Evolutionary conservation across 1,284 basidiomycete genomes (phyloP).

Genomic region (Cutaneotrichosporon sp.): DNA sequence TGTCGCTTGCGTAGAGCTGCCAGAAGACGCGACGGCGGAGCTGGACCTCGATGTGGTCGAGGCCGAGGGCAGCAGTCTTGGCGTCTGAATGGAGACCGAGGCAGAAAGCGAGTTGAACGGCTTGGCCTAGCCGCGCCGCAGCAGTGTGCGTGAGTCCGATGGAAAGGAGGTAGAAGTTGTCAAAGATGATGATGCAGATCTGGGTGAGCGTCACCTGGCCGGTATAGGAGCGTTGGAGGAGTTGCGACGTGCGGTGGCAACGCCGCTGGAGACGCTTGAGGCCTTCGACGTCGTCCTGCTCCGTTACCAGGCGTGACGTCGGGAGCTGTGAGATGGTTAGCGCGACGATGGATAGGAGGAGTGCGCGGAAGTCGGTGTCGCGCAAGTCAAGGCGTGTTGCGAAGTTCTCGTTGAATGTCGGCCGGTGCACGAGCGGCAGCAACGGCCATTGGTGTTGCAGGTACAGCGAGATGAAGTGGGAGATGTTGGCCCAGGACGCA

Average conservation of each 20-base stretch:
- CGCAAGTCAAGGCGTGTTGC: conserved; percentile 46
- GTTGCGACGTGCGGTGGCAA: conserved; percentile 48
- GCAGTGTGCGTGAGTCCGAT: conserved; percentile 49
- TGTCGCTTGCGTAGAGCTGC: conserved; percentile 75
- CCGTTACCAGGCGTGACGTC: conserved; percentile 44
- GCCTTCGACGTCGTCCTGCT: conserved; percentile 48
- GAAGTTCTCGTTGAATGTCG: conserved; percentile 49
- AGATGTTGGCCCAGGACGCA: conserved; percentile 49
- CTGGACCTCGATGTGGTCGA: conserved; percentile 49
- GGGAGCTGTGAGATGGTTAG: conserved; percentile 53
- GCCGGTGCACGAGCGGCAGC: conserved; percentile 51
- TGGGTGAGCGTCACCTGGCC: conserved; percentile 48
- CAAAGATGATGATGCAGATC: conserved; percentile 51
- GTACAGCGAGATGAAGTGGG: conserved; percentile 51
- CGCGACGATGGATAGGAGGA: conserved; percentile 50
- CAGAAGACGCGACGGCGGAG: conserved; percentile 58
- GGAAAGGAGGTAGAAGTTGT: conserved; percentile 51
- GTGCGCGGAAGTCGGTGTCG: conserved; percentile 50
- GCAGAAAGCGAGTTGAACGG: conserved; percentile 48
- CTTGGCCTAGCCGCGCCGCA: conserved; percentile 47
- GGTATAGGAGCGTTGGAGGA: conserved; percentile 47
- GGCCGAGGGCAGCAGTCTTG: conserved; percentile 39
- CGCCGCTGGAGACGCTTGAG: conserved; percentile 48
- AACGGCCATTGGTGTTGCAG: conserved; percentile 50
- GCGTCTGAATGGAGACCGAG: conserved; percentile 49